Percentiles rank a stretch among this genome's conserved stretches.
Conservation (phyloP, 306 rosid genomes). For the Alnus glutinosa region DNA sequence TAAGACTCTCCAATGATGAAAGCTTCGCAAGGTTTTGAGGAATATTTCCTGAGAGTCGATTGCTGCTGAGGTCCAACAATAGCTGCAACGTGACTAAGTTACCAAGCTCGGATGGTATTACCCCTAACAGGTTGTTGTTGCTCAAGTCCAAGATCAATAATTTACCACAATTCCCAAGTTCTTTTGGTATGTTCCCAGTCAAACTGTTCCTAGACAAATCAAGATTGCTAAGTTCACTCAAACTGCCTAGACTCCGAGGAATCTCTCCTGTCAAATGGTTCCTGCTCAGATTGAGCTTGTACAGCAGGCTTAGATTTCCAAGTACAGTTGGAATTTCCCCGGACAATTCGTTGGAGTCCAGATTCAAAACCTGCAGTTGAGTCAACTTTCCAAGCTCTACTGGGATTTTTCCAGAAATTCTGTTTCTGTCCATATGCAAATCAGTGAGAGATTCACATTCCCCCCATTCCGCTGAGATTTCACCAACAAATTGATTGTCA, state of each 20-base stretch:
- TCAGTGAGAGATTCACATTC: constrained; percentile 42
- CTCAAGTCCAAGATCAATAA: constrained; percentile 28
- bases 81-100: constrained; percentile 37
- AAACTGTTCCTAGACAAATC: constrained; percentile 57
- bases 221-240: constrained; percentile 33
- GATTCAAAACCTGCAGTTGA: constrained; percentile 22
- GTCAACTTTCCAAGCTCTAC: constrained; percentile 42
- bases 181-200: constrained; percentile 42
- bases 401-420: constrained; percentile 62
- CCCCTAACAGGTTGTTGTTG: constrained; percentile 49
- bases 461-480: constrained; percentile 58
- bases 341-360: constrained; percentile 18
- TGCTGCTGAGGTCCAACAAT: constrained; percentile 45
- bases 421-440: constrained; percentile 48
- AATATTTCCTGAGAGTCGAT: too few relatives aligned
- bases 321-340: constrained; percentile 51
- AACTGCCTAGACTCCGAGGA: constrained; percentile 28
- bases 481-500: constrained; percentile 53
- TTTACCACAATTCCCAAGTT: constrained; percentile 21
- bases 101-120: constrained; percentile 51
- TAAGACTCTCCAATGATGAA: constrained; percentile 28
- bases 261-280: constrained; percentile 54
- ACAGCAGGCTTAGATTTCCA: constrained; percentile 43
- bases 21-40: too few relatives aligned
- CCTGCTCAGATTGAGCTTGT: constrained; percentile 33